Evolutionary conservation across 805 yeast species (phyloP), one percentile per base, ranked within the genome.

Genomic region (Candida pini): DNA sequence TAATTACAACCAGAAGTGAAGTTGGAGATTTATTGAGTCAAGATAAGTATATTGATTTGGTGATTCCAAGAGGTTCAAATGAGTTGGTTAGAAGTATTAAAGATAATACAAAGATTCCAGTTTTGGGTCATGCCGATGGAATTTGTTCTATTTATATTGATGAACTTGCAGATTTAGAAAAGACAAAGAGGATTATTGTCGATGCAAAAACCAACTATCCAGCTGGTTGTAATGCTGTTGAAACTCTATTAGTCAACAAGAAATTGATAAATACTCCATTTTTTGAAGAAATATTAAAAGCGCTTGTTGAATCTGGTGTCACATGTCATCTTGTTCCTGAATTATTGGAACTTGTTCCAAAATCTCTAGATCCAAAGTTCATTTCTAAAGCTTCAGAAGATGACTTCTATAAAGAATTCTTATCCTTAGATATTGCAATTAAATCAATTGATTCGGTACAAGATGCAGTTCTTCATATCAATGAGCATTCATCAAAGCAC

Each of bases 181-280:
- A 85, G 75, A 95, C 97, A 0, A 67, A 72, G 22, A 74, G 76
- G 37, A 76, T 92, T 20, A 68, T 78, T 5, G 73, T 86, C 18
- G 99, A 92, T 60, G 73, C 96, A 4, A 92, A 92, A 62, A 87
- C 96, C 0, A 89, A 88, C 59, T 92, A 92, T 56, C 97, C 97
- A 31, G 98, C 98, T 9, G 99, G 96, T n/a, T 92, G 99, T 61
- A 92, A 92, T 57, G 97, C 98, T 6, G 90, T 76, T 36, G 99
- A 92, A 60, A 86, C 92, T 22, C 60, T 92, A 20, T 69, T 92
- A 37, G 61, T 94, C 30, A 72, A 81, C 58, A 62, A 67, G 33
- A 53, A 47, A 39, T 56, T 56, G 45, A 43, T 66, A 2, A 41
- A 56, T 2, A 39, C 36, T n/a, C 33, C 33, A 9, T 22, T 28